phyloP scores from a whole-genome alignment of 1,284 basidiomycete genomes.

The Austroboletus niveus region DNA sequence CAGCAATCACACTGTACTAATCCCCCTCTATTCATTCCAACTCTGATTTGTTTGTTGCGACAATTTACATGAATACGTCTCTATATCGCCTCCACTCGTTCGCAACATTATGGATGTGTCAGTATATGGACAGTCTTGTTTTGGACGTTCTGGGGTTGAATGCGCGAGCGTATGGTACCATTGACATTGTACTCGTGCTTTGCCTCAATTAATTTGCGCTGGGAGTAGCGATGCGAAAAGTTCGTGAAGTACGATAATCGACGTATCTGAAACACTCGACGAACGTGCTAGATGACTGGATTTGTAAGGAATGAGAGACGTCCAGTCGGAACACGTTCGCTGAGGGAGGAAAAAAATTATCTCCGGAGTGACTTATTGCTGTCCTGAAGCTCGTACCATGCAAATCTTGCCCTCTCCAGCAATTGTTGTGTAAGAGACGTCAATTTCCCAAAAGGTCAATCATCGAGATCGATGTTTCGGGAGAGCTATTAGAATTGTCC shows the following conservation, averaged over 20 bases:
- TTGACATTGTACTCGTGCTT: not conserved
- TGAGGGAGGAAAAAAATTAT: not conserved
- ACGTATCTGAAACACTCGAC: not conserved
- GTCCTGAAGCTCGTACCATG: not conserved
- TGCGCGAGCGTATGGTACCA: not conserved
- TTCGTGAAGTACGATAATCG: too few relatives aligned
- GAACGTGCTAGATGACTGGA: too few relatives aligned
- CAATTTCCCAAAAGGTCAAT: not conserved
- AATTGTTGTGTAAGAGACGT: not conserved
- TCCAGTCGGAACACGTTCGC: not conserved
- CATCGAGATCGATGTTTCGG: constrained; percentile 6
- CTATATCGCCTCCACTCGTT: constrained; percentile 8
- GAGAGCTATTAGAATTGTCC: not conserved
- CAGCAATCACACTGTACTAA: constrained; percentile 22
- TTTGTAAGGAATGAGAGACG: not conserved
- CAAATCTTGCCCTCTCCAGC: not conserved
- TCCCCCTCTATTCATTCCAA: constrained; percentile 13
- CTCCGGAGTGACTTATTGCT: too few relatives aligned
- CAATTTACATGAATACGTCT: constrained; percentile 20
- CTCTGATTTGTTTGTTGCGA: constrained; percentile 15
- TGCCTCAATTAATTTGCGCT: not conserved
- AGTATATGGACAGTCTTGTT: constrained; percentile 19
- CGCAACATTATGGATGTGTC: constrained; percentile 14
- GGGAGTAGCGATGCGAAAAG: not conserved
- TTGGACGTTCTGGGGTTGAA: constrained; percentile 2